Evolutionary conservation across 2,329 filamentous ascomycete species (phyloP).

Genomic region (Clonostachys rosea): DNA sequence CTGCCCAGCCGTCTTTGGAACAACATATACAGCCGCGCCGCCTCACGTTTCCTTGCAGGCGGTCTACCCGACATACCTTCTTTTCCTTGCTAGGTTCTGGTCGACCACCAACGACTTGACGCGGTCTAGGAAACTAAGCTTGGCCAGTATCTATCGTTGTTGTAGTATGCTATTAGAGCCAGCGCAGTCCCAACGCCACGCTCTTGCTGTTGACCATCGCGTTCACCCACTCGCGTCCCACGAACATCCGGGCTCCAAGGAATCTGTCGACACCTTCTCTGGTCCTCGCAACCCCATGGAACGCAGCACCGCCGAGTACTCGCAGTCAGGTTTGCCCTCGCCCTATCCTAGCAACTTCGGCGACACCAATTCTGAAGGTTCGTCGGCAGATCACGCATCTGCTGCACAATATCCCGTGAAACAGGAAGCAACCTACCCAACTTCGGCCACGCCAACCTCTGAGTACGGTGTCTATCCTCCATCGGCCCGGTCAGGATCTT

Average conservation of each 20-base stretch:
- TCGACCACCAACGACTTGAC: slow-evolving; percentile 18
- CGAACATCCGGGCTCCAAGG: slow-evolving; percentile 12
- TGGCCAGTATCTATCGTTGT: neutral
- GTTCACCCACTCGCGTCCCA: slow-evolving; percentile 4
- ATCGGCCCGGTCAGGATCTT: slow-evolving; percentile 75
- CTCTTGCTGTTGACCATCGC: slow-evolving; percentile 11
- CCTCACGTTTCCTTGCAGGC: slow-evolving; percentile 20
- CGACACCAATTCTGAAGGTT: slow-evolving; percentile 78
- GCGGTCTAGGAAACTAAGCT: slow-evolving; percentile 15
- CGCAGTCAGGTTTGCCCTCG: slow-evolving; percentile 84
- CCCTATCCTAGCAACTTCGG: slow-evolving; percentile 62
- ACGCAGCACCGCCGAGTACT: slow-evolving; percentile 67
- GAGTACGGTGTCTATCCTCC: slow-evolving; percentile 79
- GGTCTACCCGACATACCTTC: slow-evolving; percentile 10
- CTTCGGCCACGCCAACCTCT: slow-evolving; percentile 79
- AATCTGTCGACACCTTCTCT: slow-evolving; percentile 15
- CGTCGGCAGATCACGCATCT: slow-evolving; percentile 86
- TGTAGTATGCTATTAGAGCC: neutral
- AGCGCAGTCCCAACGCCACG: too few relatives aligned
- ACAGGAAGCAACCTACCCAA: slow-evolving; percentile 75
- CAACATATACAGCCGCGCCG: slow-evolving; percentile 26
- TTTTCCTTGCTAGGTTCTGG: slow-evolving; percentile 10
- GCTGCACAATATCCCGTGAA: slow-evolving; percentile 84
- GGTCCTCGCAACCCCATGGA: slow-evolving; percentile 41
- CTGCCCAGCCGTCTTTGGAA: slow-evolving; percentile 19